Conservation (phyloP, 2,329 filamentous ascomycete species). For the Diplodia seriata region DNA sequence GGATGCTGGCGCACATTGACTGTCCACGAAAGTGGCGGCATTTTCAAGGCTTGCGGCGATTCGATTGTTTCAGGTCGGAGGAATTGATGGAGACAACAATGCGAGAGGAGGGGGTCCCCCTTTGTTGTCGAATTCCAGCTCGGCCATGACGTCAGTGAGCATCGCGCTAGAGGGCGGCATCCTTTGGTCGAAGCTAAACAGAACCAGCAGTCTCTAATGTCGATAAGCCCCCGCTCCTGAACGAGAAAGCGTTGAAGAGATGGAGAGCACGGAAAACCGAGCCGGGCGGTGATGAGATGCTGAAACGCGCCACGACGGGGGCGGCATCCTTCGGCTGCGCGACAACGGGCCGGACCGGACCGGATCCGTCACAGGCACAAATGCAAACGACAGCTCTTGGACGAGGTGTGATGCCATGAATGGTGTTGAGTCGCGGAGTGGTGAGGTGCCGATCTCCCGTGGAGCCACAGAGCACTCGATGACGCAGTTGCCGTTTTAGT, state of each 20-base stretch:
- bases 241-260: neutral
- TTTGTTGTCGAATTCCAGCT: conserved; percentile 6
- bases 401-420: neutral
- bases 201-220: neutral
- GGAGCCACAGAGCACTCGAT: neutral
- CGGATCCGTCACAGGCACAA: neutral
- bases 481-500: neutral
- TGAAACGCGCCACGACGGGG: neutral
- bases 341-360: neutral
- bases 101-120: neutral
- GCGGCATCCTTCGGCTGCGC: neutral
- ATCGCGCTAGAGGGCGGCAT: neutral
- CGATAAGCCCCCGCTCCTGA: neutral
- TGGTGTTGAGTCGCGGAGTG: conserved; percentile 7
- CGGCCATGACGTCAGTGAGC: conserved; percentile 18
- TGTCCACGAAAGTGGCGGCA: conserved; percentile 43
- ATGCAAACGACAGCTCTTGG: neutral
- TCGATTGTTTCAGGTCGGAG: neutral
- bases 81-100: neutral
- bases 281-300: neutral
- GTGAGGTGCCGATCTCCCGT: conserved; percentile 2
- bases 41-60: conserved; percentile 25
- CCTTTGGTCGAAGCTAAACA: conserved; percentile 19
- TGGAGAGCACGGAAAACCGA: neutral
- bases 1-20: conserved; percentile 46